phyloP scores from a whole-genome alignment of 345 rosid genomes.

The Cochlearia excelsa region DNA sequence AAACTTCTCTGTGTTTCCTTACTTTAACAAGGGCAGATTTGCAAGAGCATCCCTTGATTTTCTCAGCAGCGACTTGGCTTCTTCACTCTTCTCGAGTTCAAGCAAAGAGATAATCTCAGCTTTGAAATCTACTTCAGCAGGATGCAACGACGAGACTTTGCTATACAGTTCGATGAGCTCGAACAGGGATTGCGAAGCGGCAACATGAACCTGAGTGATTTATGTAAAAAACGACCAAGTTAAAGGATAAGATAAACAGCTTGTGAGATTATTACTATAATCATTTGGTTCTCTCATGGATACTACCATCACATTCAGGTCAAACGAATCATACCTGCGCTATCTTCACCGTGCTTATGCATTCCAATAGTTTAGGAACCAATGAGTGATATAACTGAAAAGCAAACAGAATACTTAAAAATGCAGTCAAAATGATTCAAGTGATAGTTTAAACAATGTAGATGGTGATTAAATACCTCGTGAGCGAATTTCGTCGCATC shows the following conservation, averaged over 20 bases:
- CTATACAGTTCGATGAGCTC: slow-evolving; percentile 45
- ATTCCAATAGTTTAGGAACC: slow-evolving; percentile 59
- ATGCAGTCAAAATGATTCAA: slow-evolving; percentile 2
- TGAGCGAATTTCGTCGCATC: slow-evolving; percentile 41
- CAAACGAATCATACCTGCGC: slow-evolving; percentile 62
- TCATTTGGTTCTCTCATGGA: not conserved
- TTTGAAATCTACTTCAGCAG: slow-evolving; percentile 41
- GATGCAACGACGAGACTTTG: slow-evolving; percentile 37
- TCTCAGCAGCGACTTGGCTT: slow-evolving; percentile 63
- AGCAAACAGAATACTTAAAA: slow-evolving; percentile 25
- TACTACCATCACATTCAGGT: not conserved
- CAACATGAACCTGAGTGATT: slow-evolving; percentile 62
- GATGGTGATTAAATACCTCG: slow-evolving; percentile 53
- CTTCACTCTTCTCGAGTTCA: slow-evolving; percentile 76
- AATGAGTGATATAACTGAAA: slow-evolving; percentile 58
- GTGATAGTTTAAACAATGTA: slow-evolving; percentile 6
- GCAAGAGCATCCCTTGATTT: slow-evolving; percentile 56
- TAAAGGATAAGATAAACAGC: slow-evolving; percentile 2
- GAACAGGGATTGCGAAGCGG: slow-evolving; percentile 75
- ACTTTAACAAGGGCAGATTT: slow-evolving; percentile 25
- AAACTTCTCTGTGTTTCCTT: slow-evolving; percentile 6
- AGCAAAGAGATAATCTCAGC: slow-evolving; percentile 48
- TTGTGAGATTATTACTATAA: not conserved
- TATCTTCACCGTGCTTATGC: slow-evolving; percentile 75
- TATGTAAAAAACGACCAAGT: not conserved